Evolutionary conservation across 768 basidiomycete genomes (phyloP), one percentile per base, ranked within the genome.

Genomic region (Kwoniella heveanensis): DNA sequence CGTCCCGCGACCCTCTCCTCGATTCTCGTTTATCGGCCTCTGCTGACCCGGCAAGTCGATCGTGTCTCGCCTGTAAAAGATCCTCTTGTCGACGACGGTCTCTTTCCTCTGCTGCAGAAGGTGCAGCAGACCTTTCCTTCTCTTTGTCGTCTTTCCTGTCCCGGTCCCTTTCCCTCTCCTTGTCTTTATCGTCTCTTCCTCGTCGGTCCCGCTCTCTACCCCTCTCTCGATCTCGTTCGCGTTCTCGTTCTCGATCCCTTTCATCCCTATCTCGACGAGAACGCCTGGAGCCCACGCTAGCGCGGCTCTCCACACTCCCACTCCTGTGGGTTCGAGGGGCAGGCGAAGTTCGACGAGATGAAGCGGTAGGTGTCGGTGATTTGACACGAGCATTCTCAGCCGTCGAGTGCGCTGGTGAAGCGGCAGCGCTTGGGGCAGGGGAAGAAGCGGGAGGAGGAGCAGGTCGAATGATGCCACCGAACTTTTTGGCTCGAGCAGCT

Each of bases 401-500:
- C 12, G 57, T 55, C 1, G 57, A 24, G 24, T 61, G 15, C 4
- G 57, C 47, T 5, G 60, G 51, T 24, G 60, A 21, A 24, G 65
- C 17, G 44, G 56, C 46, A 4, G 56, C 15, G 21, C 51, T 39
- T 27, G 70, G 9, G 12, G 66, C 54, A 56, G 57, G 60, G 48
- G 64, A 27, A 9, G 73, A 65, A 22, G 58, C n/a, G 21, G 51
- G 51, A 0, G 53, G 48, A 39, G 70, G 57, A 0, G 53, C 46
- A 30, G 73, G 63, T 62, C 62, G 56, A 7, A 66, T 54, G 54
- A 71, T 50, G 0, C 61, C 62, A 17, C 74, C 74, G 50, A 76
- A 76, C 46, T 69, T 69, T 46, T 67, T 67, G 3, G 74, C 74
- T 47, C 74, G 65, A 8, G 72, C 70, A 1, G 72, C 72, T 2